Evolutionary conservation across 2,329 filamentous ascomycete genomes (phyloP).

Genomic region (Cytospora mali): DNA sequence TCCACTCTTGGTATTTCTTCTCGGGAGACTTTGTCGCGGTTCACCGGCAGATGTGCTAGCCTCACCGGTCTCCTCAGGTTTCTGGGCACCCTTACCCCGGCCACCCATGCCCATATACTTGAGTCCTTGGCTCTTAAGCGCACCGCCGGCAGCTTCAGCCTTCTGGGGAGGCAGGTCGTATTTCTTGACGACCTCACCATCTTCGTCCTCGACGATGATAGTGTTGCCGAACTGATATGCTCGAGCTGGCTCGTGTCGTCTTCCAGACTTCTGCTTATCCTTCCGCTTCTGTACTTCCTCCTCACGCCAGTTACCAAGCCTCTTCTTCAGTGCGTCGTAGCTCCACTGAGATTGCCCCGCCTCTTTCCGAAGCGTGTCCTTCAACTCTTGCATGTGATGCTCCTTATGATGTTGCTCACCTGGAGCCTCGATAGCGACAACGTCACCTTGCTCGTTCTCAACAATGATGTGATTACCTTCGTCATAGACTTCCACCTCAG

Average conservation of each 20-base stretch:
- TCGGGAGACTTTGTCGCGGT: background rate
- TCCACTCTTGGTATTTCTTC: constrained; percentile 28
- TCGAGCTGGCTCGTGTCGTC: constrained; percentile 70
- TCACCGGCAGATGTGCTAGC: constrained; percentile 29
- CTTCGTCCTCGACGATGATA: constrained; percentile 85
- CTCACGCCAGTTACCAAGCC: constrained; percentile 55
- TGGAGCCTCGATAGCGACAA: constrained; percentile 65
- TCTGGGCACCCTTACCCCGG: constrained; percentile 45
- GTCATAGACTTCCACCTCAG: constrained; percentile 69
- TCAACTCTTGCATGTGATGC: constrained; percentile 33
- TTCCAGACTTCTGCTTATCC: constrained; percentile 56
- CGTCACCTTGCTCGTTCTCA: constrained; percentile 86
- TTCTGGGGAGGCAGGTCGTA: constrained; percentile 70
- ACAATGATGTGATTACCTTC: constrained; percentile 80
- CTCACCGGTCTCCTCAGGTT: constrained; percentile 32
- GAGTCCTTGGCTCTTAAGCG: constrained; percentile 47
- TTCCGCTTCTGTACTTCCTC: constrained; percentile 66
- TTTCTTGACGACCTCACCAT: constrained; percentile 83
- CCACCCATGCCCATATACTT: constrained; percentile 59
- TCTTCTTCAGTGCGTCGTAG: constrained; percentile 51
- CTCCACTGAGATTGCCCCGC: constrained; percentile 44
- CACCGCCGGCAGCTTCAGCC: constrained; percentile 43
- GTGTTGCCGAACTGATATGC: constrained; percentile 86
- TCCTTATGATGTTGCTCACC: constrained; percentile 27
- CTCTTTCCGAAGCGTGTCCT: constrained; percentile 39